Percentiles rank a stretch among this genome's conserved stretches.
Evolutionary conservation across 768 basidiomycete species (phyloP).

Genomic region (Tricholoma matsutake): DNA sequence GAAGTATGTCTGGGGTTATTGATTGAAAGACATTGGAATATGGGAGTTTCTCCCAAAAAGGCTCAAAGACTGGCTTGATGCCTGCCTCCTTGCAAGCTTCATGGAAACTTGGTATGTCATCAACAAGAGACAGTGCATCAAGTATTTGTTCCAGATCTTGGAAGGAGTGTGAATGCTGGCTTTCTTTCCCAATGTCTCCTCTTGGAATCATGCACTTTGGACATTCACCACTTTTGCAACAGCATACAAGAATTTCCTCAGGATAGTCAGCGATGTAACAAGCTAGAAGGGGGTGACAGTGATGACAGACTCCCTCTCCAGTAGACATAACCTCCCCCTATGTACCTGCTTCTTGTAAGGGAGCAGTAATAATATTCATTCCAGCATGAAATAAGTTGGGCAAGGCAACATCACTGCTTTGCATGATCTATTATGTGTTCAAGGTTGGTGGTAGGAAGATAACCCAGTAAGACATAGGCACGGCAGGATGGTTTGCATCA

Average conservation of each 20-base stretch:
- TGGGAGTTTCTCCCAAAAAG: conserved; percentile 15
- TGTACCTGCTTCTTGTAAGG: conserved; percentile 7
- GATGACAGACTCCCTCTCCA: conserved; percentile 30
- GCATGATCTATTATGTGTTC: conserved; percentile 26
- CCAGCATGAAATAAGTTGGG: conserved; percentile 37
- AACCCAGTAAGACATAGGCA: too few species aligned
- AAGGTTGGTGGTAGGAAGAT: conserved; percentile 12
- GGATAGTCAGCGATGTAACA: conserved; percentile 38
- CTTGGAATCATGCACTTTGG: conserved; percentile 18
- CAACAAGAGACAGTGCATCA: conserved; percentile 16
- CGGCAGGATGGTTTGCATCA: too few species aligned
- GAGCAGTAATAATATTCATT: conserved; percentile 17
- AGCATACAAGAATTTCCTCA: conserved; percentile 37
- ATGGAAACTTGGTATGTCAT: conserved; percentile 9
- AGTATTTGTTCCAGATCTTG: conserved; percentile 12
- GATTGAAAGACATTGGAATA: too few species aligned
- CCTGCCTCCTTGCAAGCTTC: conserved; percentile 12
- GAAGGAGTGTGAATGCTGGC: background rate
- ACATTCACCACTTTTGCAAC: conserved; percentile 23
- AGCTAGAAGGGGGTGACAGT: conserved; percentile 37
- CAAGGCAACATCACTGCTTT: conserved; percentile 17
- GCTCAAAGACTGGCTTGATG: conserved; percentile 21
- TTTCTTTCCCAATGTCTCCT: conserved; percentile 15
- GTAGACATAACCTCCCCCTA: conserved; percentile 20
- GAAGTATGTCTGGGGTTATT: conserved; percentile 15